These are phyloP conservation scores for Lizanozyma gosingica DNA, from an alignment of 1,139 yeast genomes.

Conservation along the genomic window DNA sequence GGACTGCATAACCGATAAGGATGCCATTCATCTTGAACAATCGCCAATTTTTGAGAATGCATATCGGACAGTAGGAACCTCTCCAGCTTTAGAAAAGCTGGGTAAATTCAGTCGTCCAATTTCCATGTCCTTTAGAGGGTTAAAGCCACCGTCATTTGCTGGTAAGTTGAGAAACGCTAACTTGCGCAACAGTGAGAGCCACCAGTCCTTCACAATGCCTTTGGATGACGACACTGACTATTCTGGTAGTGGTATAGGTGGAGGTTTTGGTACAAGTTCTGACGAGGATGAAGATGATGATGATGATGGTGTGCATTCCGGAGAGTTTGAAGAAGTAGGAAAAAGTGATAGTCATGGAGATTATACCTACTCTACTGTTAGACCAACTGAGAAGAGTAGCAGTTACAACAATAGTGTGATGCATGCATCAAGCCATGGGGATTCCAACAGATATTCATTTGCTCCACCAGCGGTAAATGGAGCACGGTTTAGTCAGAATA, in stretches of 20 bases:
- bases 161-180: slow-evolving; percentile 22
- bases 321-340: too few species aligned
- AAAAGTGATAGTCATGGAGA: too few species aligned
- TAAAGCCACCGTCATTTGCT: slow-evolving; percentile 48
- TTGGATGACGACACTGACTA: slow-evolving; percentile 20
- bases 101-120: slow-evolving; percentile 35
- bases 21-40: slow-evolving; percentile 6
- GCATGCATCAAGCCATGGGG: background rate
- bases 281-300: slow-evolving; percentile 14
- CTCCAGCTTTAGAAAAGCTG: background rate
- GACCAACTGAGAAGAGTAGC: background rate
- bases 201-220: slow-evolving; percentile 35
- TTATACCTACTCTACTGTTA: background rate
- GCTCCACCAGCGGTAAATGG: slow-evolving; percentile 9
- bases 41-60: slow-evolving; percentile 20
- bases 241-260: slow-evolving; percentile 19
- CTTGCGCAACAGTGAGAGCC: slow-evolving; percentile 29
- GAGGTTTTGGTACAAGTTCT: slow-evolving; percentile 22
- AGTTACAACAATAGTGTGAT: background rate
- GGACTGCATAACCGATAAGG: background rate
- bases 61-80: background rate
- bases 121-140: slow-evolving; percentile 61
- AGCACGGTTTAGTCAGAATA: slow-evolving; percentile 17
- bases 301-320: slow-evolving; percentile 1
- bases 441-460: slow-evolving; percentile 4